Evolutionary conservation across 768 basidiomycete species (phyloP), one percentile per base, ranked within the genome.

Genomic region (Amanita molliuscula): DNA sequence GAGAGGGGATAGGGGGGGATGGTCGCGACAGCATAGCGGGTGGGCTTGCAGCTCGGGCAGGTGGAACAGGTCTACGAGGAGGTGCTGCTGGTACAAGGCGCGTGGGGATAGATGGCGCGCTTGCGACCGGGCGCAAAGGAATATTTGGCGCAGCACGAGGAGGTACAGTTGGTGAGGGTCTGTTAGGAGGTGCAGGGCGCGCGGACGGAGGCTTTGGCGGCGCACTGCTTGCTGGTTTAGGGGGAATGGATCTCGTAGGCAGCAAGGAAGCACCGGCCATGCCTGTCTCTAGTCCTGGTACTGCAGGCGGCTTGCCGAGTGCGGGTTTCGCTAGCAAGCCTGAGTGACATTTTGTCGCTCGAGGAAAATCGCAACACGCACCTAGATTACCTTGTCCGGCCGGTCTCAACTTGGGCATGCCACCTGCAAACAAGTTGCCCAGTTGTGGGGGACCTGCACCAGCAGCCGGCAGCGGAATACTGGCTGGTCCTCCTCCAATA

Each of bases 371-470:
- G 48, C 54, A 53, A 38, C 38, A 56, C 73, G 52, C 59, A 84
- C 85, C 77, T 50, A 72, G 64, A 62, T 69, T 74, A 48, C 60
- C 72, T 51, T 79, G 76, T 10, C 81, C 86, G n/a, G 85, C 76
- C 40, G 89, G 79, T 70, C 85, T 94, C 59, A 95, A 62, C 61
- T 88, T 93, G 3, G 93, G 93, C 72, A 95, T 81, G 1, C 93
- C 92, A 13, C 89, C 91, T 40, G 92, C 90, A 60, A 96, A 94
- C 9, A 96, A 65, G 1, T 79, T 83, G 28, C 81, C 92, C 3
- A 94, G 69, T 63, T 93, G 90, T 21, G 89, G 88, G 23, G 90
- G 81, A 35, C 72, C 74, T 20, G 64, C 68, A 47, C 57, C 62
- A 10, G 61, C 57, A 56, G 57, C 55, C 31, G 53, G 20, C 54